Conservation (phyloP, 345 rosid species). For the Geranium rotundifolium region DNA sequence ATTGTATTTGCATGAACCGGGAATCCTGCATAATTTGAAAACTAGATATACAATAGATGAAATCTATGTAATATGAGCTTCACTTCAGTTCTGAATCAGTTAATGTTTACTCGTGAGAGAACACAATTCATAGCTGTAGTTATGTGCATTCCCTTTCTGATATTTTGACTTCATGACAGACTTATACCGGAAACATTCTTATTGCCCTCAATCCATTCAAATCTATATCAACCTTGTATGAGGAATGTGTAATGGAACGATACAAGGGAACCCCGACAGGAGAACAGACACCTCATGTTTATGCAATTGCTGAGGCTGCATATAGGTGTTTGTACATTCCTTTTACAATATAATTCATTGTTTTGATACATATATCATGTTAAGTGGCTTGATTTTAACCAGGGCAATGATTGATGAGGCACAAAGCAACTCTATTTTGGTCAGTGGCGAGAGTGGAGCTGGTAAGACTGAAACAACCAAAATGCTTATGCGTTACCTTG, state of each 20-base stretch:
- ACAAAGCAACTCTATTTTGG: constrained; percentile 71
- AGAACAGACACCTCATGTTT: constrained; percentile 64
- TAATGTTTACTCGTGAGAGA: neutral
- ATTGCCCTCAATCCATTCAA: constrained; percentile 91
- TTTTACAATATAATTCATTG: neutral
- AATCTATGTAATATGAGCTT: neutral
- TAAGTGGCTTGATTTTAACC: constrained; percentile 8
- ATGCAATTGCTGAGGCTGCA: constrained; percentile 74
- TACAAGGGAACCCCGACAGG: constrained; percentile 53
- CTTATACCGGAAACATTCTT: constrained; percentile 82
- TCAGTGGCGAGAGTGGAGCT: constrained; percentile 96
- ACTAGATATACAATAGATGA: neutral
- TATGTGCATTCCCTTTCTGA: neutral
- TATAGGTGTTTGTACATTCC: constrained; percentile 32
- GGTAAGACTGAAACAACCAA: constrained; percentile 97
- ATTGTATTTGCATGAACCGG: neutral
- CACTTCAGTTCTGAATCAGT: neutral
- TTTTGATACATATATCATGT: neutral
- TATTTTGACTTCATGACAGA: constrained; percentile 40
- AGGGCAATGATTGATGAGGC: constrained; percentile 78
- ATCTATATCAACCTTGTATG: constrained; percentile 49
- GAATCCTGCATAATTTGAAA: neutral
- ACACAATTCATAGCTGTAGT: neutral
- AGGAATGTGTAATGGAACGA: constrained; percentile 40
- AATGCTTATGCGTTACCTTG: constrained; percentile 91